Evolutionary conservation across 1,139 yeast genomes (phyloP).

Genomic region (Suhomyces chickasaworum): DNA sequence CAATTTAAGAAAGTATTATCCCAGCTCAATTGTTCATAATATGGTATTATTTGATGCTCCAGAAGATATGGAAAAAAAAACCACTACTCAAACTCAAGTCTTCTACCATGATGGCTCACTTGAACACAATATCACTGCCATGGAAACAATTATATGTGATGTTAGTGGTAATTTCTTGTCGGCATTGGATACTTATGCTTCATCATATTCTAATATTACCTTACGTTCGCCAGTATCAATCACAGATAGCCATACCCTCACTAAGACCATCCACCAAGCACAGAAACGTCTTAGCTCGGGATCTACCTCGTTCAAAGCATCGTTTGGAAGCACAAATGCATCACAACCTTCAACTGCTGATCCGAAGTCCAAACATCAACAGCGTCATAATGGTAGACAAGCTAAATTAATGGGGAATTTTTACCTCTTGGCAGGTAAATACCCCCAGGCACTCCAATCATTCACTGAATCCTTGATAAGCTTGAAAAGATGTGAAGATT

Average conservation of each 20-base stretch:
- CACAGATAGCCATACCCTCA: conserved; percentile 50
- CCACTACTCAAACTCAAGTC: conserved; percentile 21
- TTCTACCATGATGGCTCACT: conserved; percentile 29
- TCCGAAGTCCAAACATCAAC: conserved; percentile 34
- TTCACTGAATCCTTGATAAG: conserved; percentile 71
- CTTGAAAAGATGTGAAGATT: conserved; percentile 67
- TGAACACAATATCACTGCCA: conserved; percentile 35
- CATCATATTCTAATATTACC: conserved; percentile 69
- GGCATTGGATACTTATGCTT: conserved; percentile 67
- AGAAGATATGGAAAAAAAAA: conserved; percentile 17
- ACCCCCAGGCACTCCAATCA: conserved; percentile 66
- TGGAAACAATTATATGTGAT: conserved; percentile 77
- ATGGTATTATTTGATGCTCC: conserved; percentile 62
- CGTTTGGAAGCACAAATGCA: conserved; percentile 22
- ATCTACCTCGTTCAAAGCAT: conserved; percentile 39
- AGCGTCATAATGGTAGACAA: conserved; percentile 62
- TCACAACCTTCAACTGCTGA: conserved; percentile 19
- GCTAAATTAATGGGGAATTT: conserved; percentile 75
- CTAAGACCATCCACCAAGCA: conserved; percentile 57
- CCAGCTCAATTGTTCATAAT: conserved; percentile 65
- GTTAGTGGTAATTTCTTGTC: conserved; percentile 64
- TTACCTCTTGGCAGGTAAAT: conserved; percentile 76
- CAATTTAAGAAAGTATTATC: conserved; percentile 39
- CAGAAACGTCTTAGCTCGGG: conserved; percentile 44
- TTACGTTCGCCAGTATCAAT: conserved; percentile 72